Base-by-base conservation (phyloP, 2,329 filamentous ascomycete species). In the Fusarium gaditjirri region DNA sequence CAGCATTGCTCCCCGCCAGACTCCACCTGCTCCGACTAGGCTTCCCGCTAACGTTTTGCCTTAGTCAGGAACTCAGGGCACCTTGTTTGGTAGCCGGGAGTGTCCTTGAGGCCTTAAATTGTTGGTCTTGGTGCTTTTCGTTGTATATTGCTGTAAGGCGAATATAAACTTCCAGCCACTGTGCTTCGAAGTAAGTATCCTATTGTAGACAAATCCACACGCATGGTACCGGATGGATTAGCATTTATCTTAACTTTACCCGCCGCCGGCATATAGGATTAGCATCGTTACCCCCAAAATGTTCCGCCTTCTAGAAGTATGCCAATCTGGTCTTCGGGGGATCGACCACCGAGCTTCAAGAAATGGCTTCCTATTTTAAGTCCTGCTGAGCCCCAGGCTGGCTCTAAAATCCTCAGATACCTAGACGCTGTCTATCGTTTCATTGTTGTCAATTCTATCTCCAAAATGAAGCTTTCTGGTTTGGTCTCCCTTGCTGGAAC, bases 351-450 rank as follows among this genome's bases (percentile, higher is more conserved):
- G 49, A 53, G 49, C 13, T 53, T 13, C 2, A 39, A n/a, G 19
- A 39, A 12, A 39, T 27, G 33, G 10, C 33, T 13, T 39, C 49
- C 13, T 53, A 39, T 27, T 39, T 39, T 17, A 53, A 29, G 21
- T 9, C 19, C 3, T 2, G 0, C 7, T 3, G 2, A 3, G 1
- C 29, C 31, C 31, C 47, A 2, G n/a, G 1, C 19, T 27, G 14
- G 0, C 13, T 9, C 0, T 9, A 19, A 19, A 13, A 8, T 19
- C 4, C 3, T 4, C 8, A 27, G 23, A 9, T 2, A 6, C 27
- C 3, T 21, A 7, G 8, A 3, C 3, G 10, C 12, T 21, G 12
- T 29, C 12, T 27, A 7, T 21, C 3, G 6, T 5, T 12, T 16
- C 2, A 8, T 21, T 11, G 3, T 8, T 11, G 19, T 29, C 25